A percentile compares a stretch with the other conserved stretches of the same genome.
These are phyloP conservation scores for Diophrys appendiculata DNA, from an alignment of 73 alveolate species.

Conservation along the genomic window DNA sequence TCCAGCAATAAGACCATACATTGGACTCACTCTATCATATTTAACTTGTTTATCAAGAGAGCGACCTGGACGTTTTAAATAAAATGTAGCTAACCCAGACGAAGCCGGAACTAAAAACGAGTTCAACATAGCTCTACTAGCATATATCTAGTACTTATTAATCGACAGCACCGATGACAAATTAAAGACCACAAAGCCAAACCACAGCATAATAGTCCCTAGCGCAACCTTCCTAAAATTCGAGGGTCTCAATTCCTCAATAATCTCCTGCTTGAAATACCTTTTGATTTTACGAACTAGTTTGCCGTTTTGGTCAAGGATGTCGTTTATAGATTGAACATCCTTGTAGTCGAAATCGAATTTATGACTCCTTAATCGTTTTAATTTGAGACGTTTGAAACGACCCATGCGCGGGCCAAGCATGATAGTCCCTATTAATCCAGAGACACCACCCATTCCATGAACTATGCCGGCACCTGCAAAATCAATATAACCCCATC, in stretches of 20 bases:
- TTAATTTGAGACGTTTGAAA: not conserved
- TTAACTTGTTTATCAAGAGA: not conserved
- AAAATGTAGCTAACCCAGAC: not conserved
- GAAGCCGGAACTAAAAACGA: not conserved
- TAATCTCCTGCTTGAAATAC: not conserved
- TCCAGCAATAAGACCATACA: slow-evolving; percentile 85
- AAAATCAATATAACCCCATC: slow-evolving; percentile 56
- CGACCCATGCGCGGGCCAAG: slow-evolving; percentile 60
- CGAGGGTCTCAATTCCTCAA: not conserved
- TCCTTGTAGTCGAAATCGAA: not conserved
- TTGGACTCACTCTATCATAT: slow-evolving; percentile 17
- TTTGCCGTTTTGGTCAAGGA: not conserved
- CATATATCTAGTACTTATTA: not conserved
- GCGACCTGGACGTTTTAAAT: not conserved
- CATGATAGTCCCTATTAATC: slow-evolving; percentile 57
- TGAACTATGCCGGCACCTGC: slow-evolving; percentile 68
- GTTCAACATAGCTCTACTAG: not conserved
- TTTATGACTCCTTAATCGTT: no score
- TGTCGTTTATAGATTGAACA: not conserved
- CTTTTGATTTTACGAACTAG: not conserved
- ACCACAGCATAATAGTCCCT: not conserved
- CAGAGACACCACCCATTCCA: slow-evolving; percentile 61
- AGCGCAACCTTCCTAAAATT: not conserved
- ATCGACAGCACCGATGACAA: not conserved
- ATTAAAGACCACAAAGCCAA: not conserved